These are phyloP conservation scores for Podaxis rugospora DNA, from an alignment of 768 basidiomycete genomes.

Conservation along the genomic window DNA sequence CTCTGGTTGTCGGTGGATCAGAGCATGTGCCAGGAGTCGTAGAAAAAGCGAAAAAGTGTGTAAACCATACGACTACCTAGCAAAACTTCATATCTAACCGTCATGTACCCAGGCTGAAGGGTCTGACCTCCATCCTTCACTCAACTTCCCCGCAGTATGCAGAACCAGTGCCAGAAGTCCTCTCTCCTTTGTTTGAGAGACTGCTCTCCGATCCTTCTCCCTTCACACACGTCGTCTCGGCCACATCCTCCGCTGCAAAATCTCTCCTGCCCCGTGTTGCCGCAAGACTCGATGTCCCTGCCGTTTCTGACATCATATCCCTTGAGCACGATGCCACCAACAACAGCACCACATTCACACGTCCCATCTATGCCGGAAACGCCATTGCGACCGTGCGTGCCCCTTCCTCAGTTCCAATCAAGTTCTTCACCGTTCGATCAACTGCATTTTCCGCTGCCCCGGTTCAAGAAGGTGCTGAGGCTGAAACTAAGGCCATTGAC, in stretches of 20 bases:
- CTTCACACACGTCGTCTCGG: slow-evolving; percentile 89
- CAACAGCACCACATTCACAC: slow-evolving; percentile 80
- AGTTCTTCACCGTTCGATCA: slow-evolving; percentile 92
- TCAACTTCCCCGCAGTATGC: slow-evolving; percentile 68
- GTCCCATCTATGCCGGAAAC: slow-evolving; percentile 97
- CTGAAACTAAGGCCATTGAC: slow-evolving; percentile 57
- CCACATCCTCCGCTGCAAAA: slow-evolving; percentile 90
- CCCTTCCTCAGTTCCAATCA: slow-evolving; percentile 70
- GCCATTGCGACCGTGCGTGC: slow-evolving; percentile 91
- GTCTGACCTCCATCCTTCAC: slow-evolving; percentile 63
- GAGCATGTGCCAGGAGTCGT: slow-evolving; percentile 64
- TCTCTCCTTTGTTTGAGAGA: slow-evolving; percentile 80
- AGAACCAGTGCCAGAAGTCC: slow-evolving; percentile 65
- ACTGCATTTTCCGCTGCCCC: slow-evolving; percentile 80
- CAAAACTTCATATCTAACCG: slow-evolving; percentile 11
- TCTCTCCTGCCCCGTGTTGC: slow-evolving; percentile 91
- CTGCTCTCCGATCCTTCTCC: slow-evolving; percentile 56
- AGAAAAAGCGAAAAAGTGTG: slow-evolving; percentile 77
- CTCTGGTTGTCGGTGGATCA: slow-evolving; percentile 65
- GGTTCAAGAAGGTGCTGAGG: slow-evolving; percentile 46
- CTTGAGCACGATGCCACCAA: slow-evolving; percentile 67
- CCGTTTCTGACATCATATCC: slow-evolving; percentile 87
- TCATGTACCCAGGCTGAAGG: slow-evolving; percentile 49
- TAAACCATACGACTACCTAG: slow-evolving; percentile 12
- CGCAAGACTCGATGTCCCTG: slow-evolving; percentile 82